A percentile compares a stretch with the other conserved stretches of the same genome.
Conservation (phyloP, 2,329 filamentous ascomycete species). For the Clathrospora elynae region DNA sequence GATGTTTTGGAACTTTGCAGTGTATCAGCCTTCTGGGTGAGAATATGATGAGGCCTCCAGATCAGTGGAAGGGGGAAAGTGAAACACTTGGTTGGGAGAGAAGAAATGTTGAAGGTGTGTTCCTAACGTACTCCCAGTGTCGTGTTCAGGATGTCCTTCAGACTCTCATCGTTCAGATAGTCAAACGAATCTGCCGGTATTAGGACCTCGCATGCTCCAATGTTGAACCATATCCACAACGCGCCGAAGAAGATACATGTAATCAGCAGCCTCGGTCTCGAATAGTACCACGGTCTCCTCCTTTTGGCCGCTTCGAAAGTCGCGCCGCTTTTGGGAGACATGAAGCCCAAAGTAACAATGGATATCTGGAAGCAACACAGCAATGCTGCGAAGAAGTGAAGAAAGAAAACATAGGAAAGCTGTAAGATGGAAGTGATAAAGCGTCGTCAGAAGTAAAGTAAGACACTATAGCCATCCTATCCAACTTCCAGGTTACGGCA, state of each 20-base stretch:
- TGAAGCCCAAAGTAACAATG: slow-evolving; percentile 38
- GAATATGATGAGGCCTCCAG: background rate
- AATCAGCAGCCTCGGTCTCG: slow-evolving; percentile 31
- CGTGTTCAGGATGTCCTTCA: slow-evolving; percentile 35
- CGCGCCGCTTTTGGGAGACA: slow-evolving; percentile 19
- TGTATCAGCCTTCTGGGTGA: slow-evolving; percentile 4
- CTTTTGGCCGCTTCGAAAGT: slow-evolving; percentile 26
- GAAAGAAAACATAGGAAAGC: slow-evolving; percentile 4
- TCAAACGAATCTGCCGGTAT: slow-evolving; percentile 34
- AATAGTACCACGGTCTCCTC: slow-evolving; percentile 24
- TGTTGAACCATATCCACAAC: slow-evolving; percentile 31
- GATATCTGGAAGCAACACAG: slow-evolving; percentile 22
- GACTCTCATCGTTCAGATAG: slow-evolving; percentile 27
- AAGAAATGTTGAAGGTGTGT: background rate
- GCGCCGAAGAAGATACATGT: slow-evolving; percentile 28
- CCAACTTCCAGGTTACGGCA: slow-evolving; percentile 5
- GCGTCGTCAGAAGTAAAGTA: slow-evolving; percentile 14
- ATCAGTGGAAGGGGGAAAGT: background rate
- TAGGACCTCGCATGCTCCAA: slow-evolving; percentile 14
- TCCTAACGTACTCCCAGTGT: slow-evolving; percentile 33
- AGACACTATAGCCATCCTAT: slow-evolving; percentile 30
- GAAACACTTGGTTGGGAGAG: background rate
- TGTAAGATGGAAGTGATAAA: background rate
- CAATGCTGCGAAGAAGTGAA: background rate
- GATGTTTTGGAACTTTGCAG: slow-evolving; percentile 58